A percentile compares a stretch with the other conserved stretches of the same genome.
phyloP scores from a whole-genome alignment of 352 stramenopile species.

The Globisporangium spiculum region DNA sequence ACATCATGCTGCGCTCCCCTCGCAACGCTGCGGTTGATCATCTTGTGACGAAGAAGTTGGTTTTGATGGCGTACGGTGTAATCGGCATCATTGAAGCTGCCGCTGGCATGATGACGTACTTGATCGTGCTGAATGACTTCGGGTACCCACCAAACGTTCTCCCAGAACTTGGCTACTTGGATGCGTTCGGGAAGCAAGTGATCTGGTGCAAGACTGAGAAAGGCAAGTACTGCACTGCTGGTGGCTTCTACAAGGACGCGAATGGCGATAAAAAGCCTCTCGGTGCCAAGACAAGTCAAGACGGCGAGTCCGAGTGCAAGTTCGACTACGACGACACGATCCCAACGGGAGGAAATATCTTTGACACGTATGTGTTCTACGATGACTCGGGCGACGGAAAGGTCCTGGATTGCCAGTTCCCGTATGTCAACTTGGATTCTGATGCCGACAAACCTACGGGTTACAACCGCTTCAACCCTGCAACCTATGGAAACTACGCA shows the following conservation, averaged over 20 bases:
- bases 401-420: conserved; percentile 80
- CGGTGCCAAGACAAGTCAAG: conserved; percentile 20
- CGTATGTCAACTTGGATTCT: conserved; percentile 69
- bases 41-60: conserved; percentile 88
- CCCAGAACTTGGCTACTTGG: conserved; percentile 71
- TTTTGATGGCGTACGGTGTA: conserved; percentile 85
- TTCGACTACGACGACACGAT: conserved; percentile 47
- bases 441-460: conserved; percentile 26
- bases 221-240: conserved; percentile 64
- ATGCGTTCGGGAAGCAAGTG: conserved; percentile 86
- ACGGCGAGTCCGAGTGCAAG: conserved; percentile 39
- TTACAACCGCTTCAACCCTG: conserved; percentile 45
- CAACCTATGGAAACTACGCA: conserved; percentile 51
- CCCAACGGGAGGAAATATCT: conserved; percentile 55
- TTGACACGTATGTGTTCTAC: conserved; percentile 81
- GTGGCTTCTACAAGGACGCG: conserved; percentile 50
- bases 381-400: conserved; percentile 58
- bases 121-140: conserved; percentile 89
- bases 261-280: conserved; percentile 31
- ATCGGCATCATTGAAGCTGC: conserved; percentile 87
- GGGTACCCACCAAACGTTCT: conserved; percentile 82
- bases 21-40: conserved; percentile 78
- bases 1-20: conserved; percentile 86
- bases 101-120: conserved; percentile 87
- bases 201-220: conserved; percentile 73